Base-by-base conservation (phyloP, 176 grass and related monocot genomes). In the Otatea glauca region DNA sequence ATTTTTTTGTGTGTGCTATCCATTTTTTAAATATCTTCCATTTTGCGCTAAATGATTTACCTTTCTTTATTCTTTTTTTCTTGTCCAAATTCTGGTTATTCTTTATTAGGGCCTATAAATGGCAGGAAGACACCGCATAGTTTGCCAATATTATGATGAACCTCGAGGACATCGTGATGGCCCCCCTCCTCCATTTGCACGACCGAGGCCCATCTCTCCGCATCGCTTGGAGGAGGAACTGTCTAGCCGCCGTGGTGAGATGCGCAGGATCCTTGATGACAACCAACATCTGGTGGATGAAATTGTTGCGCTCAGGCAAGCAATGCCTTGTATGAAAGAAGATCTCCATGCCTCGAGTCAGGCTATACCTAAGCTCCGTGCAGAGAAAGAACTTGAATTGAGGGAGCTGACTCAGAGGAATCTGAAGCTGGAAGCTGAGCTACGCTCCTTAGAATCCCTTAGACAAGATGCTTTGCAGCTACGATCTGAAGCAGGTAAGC, bases 371-470 rank as follows among this genome's bases (percentile, higher is more conserved):
- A 94, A 89, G 68, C 83, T 87, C 43, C 86, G 89, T 58, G 80
- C 86, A 77, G 86, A 94, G 61, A 94, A 94, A 89, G 92, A 91
- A 80, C 75, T 87, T 86, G 86, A 94, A 72, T 85, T 35, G 3
- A 94, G 89, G 76, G 83, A 89, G 21, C 77, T 94, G 24, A 87
- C 87, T 75, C 89, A 94, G 56, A 89, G 75, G 75, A 83, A 88
- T 74, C 83, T 94, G 83, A 91, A 86, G 70, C 66, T 94, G 70
- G 92, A 89, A 85, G 92, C 92, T 84, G 86, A 91, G 55, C 71
- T 94, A 66, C 89, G 86, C 45, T 73, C 83, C 45, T 78, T 88
- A 80, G 92, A 89, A 58, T 71, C 89, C 34, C 70, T 91, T 37
- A 89, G 76, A 80, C 83, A 91, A 53, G 89, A 94, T 39, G 83